Percentiles rank a stretch among this genome's conserved stretches.
phyloP scores from a whole-genome alignment of 2,329 filamentous ascomycete species.

The Sporothrix globosa region DNA sequence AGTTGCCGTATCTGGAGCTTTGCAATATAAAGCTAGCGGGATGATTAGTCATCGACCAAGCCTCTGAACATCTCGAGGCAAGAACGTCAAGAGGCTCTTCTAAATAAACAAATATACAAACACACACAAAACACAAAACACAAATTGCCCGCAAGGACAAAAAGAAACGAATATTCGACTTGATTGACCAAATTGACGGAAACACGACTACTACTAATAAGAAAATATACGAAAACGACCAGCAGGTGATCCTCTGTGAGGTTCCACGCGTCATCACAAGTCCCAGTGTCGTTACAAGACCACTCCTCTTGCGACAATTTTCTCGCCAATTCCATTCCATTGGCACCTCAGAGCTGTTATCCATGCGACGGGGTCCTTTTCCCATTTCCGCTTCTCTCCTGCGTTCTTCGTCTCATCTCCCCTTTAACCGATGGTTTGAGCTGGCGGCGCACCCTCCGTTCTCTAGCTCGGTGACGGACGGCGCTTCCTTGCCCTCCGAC shows the following conservation, averaged over 20 bases:
- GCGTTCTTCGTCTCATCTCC: no score
- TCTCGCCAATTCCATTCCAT: no score
- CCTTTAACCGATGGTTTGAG: neutral
- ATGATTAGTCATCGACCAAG: neutral
- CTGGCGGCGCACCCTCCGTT: neutral
- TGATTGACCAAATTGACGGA: neutral
- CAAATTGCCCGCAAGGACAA: neutral
- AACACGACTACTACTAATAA: conserved; percentile 6
- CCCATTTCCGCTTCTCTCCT: no score
- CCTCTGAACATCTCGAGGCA: neutral
- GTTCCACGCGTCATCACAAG: neutral
- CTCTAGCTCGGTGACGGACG: conserved; percentile 18
- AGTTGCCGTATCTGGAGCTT: conserved; percentile 1
- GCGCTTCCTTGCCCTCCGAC: conserved; percentile 1
- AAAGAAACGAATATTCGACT: neutral
- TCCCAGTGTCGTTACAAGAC: neutral
- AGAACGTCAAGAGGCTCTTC: conserved; percentile 11
- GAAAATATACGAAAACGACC: neutral
- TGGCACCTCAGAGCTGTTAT: no score
- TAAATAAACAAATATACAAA: no score
- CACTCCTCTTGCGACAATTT: neutral
- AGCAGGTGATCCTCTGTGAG: neutral
- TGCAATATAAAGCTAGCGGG: neutral
- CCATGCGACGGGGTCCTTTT: no score
- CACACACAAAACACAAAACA: no score